phyloP scores from a whole-genome alignment of 768 basidiomycete genomes.

The Vishniacozyma victoriae region DNA sequence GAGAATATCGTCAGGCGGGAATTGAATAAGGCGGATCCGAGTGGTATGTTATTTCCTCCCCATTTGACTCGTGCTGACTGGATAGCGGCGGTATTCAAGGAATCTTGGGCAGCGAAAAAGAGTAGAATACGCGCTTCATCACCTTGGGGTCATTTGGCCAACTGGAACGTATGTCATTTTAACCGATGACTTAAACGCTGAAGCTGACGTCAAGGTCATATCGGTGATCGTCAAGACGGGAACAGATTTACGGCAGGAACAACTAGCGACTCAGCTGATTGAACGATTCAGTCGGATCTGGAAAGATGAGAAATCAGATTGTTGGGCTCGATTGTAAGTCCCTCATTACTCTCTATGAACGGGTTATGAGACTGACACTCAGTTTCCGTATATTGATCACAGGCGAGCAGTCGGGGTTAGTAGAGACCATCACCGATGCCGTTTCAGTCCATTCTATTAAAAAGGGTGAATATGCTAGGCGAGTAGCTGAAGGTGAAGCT shows the following conservation, averaged over 20 bases:
- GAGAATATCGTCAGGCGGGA: conserved; percentile 89
- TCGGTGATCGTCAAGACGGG: conserved; percentile 99
- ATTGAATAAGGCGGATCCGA: conserved; percentile 90
- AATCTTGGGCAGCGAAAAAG: conserved; percentile 92
- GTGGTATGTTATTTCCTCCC: conserved; percentile 51
- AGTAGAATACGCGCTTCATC: conserved; percentile 87
- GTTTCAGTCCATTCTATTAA: conserved; percentile 99
- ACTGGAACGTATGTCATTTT: conserved; percentile 49
- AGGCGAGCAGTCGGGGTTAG: conserved; percentile 82
- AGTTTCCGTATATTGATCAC: conserved; percentile 97
- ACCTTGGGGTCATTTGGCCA: conserved; percentile 91
- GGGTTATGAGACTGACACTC: neutral
- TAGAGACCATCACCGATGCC: conserved; percentile 97
- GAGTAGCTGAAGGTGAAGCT: conserved; percentile 64
- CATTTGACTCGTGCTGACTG: neutral
- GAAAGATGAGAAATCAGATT: conserved; percentile 84
- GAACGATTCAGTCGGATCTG: conserved; percentile 87
- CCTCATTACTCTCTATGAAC: neutral
- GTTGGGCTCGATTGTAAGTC: conserved; percentile 82
- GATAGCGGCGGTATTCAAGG: conserved; percentile 77
- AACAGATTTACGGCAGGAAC: conserved; percentile 92
- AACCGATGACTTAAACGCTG: neutral
- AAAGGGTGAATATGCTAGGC: conserved; percentile 92
- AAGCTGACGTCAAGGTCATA: conserved; percentile 64
- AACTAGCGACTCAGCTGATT: conserved; percentile 91